Base-by-base conservation (phyloP, 352 stramenopile genomes). In the Pythium monospermum region DNA sequence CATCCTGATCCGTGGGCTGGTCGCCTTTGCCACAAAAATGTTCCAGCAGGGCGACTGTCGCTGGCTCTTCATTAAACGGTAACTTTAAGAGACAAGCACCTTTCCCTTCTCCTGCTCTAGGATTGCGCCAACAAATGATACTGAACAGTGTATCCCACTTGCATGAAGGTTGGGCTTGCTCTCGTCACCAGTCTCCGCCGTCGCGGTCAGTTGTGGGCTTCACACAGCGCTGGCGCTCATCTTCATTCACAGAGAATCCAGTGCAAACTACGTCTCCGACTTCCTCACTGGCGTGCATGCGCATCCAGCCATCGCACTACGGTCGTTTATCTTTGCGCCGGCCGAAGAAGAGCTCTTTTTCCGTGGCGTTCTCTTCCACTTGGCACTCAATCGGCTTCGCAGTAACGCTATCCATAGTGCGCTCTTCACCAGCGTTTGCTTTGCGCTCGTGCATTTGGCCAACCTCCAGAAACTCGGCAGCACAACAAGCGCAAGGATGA, bases 321-420 rank as follows among this genome's bases (percentile, higher is more conserved):
- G 61, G 26, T 46, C 51, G 6, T 40, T 88, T 6, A 11, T 85
- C 4, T 48, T 85, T 6, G 64, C 57, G 35, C 75, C 78, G 6
- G 13, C 73, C 21, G 65, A 68, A 38, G 75, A 89, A 55, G 78
- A 89, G 45, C 55, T 89, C 2, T 81, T 84, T 40, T 89, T 87
- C 59, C 73, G 78, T 46, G 73, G 69, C 15, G 26, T 72, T n/a
- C 26, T 85, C 5, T 49, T 76, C 16, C 52, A 81, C n/a, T 46
- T 83, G 15, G 44, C 61, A 0, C 64, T 78, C 27, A 81, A 86
- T 43, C 69, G 78, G 6, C 43, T 76, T 10, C 6, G 35, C 2
- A 49, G 57, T 1, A 61, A 49, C 16, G 26, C 38, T 11, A 47
- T 50, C 32, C 43, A 7, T 25, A 77, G 66, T 50, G 64, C 52